A percentile compares a stretch with the other conserved stretches of the same genome.
phyloP scores from a whole-genome alignment of 169 alveolate species.

The Plasmodium adleri region DNA sequence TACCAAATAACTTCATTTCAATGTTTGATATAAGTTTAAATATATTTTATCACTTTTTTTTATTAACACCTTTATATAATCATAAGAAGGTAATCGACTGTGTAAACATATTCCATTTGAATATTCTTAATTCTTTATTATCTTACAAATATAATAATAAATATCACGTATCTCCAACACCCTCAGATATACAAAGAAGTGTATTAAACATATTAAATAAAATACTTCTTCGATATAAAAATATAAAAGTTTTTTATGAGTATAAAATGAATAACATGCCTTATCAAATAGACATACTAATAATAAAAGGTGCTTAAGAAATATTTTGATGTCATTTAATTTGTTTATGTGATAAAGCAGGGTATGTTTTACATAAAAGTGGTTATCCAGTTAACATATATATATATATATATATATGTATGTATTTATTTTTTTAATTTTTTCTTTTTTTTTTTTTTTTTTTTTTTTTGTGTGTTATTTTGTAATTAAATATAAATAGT shows the following conservation, averaged over 20 bases:
- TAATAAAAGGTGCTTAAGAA: neutral
- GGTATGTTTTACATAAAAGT: no score
- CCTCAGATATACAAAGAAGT: constrained; percentile 51
- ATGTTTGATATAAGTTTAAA: constrained; percentile 49
- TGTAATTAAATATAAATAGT: no score
- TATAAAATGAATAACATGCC: constrained; percentile 23
- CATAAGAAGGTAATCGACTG: neutral
- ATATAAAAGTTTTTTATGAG: constrained; percentile 20
- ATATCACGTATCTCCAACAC: constrained; percentile 6
- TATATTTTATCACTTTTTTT: constrained; percentile 21
- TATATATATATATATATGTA: no score
- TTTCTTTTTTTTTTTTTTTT: no score
- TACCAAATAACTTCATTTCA: constrained; percentile 15
- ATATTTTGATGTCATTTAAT: no score
- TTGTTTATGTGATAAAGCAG: no score
- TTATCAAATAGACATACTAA: constrained; percentile 31
- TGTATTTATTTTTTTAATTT: no score
- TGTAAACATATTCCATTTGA: constrained; percentile 9
- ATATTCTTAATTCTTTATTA: constrained; percentile 19
- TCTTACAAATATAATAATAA: constrained; percentile 6
- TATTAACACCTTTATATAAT: neutral
- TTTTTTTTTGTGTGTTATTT: no score
- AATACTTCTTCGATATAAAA: neutral
- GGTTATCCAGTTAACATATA: no score
- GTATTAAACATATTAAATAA: constrained; percentile 9